A percentile compares a stretch with the other conserved stretches of the same genome.
phyloP scores from a whole-genome alignment of 148 eudicot genomes.

The Pouteria glomerata region DNA sequence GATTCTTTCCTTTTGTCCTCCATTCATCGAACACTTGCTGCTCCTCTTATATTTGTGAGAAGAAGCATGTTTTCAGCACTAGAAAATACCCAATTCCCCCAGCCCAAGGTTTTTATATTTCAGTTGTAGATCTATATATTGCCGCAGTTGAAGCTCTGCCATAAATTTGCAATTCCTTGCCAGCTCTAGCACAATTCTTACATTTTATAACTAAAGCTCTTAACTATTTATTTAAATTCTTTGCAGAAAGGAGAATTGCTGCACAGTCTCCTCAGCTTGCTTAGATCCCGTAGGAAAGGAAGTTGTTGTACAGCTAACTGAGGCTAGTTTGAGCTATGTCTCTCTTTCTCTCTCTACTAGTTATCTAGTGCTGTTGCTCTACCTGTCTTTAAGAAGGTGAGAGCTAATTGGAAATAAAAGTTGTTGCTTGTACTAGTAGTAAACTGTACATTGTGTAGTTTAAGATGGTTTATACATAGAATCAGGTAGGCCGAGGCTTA shows the following conservation, averaged over 20 bases:
- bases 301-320: constrained; percentile 78
- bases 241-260: constrained; percentile 64
- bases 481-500: constrained; percentile 42
- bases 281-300: constrained; percentile 32
- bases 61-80: no score
- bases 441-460: constrained; percentile 81
- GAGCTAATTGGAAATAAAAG: constrained; percentile 60
- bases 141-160: no score
- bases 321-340: constrained; percentile 36
- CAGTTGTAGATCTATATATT: no score
- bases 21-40: no score
- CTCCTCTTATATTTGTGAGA: no score
- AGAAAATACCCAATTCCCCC: no score
- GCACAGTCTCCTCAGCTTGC: constrained; percentile 43
- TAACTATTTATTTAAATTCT: constrained; percentile 1
- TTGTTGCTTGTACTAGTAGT: constrained; percentile 49
- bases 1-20: no score
- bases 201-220: neutral
- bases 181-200: neutral
- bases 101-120: no score
- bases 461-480: constrained; percentile 53
- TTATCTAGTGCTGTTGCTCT: constrained; percentile 23
- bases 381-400: constrained; percentile 16
- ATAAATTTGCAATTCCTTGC: neutral
- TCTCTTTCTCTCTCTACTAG: constrained; percentile 1